Percentiles rank a stretch among this genome's conserved stretches.
Conservation (phyloP, 129 eudicot genomes). For the Escallonia rubra region DNA sequence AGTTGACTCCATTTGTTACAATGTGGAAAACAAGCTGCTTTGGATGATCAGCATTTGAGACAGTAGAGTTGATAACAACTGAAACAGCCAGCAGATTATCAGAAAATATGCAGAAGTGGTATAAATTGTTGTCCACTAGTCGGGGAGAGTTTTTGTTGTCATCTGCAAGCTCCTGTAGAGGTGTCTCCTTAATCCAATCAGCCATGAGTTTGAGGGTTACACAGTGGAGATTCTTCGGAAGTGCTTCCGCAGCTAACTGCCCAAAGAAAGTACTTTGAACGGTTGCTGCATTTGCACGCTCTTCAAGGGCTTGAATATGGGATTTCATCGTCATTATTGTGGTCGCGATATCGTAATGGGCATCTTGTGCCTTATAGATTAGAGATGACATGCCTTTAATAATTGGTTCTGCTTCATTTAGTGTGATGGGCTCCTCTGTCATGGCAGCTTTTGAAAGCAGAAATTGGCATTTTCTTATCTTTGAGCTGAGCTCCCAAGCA, state of each 20-base stretch:
- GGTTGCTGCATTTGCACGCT: slow-evolving; percentile 76
- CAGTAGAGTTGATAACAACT: slow-evolving; percentile 76
- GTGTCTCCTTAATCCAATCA: slow-evolving; percentile 51
- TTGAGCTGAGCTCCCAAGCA: slow-evolving; percentile 70
- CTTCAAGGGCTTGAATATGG: slow-evolving; percentile 88
- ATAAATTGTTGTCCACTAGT: slow-evolving; percentile 67
- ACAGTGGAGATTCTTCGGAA: slow-evolving; percentile 77
- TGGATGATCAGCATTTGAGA: slow-evolving; percentile 70
- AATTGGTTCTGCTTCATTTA: slow-evolving; percentile 67
- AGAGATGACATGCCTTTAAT: slow-evolving; percentile 60
- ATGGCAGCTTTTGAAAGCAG: slow-evolving; percentile 79
- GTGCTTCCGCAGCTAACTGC: slow-evolving; percentile 64
- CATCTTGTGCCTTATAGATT: slow-evolving; percentile 76
- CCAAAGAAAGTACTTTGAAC: slow-evolving; percentile 76
- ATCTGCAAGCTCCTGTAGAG: slow-evolving; percentile 28
- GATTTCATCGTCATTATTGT: slow-evolving; percentile 87
- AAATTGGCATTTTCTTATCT: slow-evolving; percentile 66
- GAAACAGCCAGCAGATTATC: slow-evolving; percentile 73
- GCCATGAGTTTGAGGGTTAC: slow-evolving; percentile 47
- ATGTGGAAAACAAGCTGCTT: slow-evolving; percentile 83
- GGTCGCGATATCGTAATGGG: slow-evolving; percentile 89
- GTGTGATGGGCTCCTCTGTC: slow-evolving; percentile 60
- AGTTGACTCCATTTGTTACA: slow-evolving; percentile 65
- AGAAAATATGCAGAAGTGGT: slow-evolving; percentile 80
- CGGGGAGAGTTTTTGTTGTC: slow-evolving; percentile 63